Evolutionary conservation across 1,284 basidiomycete species (phyloP), one percentile per base, ranked within the genome.

Genomic region (Austropuccinia psidii): DNA sequence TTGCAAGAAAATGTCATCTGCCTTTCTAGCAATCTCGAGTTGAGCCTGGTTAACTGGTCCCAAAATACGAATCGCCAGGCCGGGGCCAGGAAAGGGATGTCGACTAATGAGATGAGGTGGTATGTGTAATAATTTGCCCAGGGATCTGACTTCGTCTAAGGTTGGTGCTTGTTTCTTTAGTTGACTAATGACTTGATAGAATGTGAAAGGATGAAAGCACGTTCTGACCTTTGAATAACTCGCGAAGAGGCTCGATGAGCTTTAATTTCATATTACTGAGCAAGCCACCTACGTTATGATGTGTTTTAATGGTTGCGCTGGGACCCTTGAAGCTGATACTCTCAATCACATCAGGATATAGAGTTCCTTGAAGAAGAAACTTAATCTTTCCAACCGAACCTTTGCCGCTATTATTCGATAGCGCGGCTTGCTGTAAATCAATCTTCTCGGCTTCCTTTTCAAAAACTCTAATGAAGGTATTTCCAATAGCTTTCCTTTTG

Each of bases 311-410:
- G 19, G 95, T 98, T 55, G 96, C 96, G 77, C 90, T 93, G 1
- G 96, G 96, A 3, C 96, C 96, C 83, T 98, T 98, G 88, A 99
- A 99, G 82, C 90, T 93, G 84, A 99, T 98, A 79, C 90, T 93
- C 84, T 99, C 96, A 80, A 98, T 99, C 57, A 99, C 96, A 80
- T 99, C 96, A 1, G 96, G 96, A 83, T 98, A 99, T 11, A 99
- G 86, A 0, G 96, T 99, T n/a, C 96, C 96, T 82, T 98, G 95
- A 33, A 98, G 83, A 67, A 99, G 82, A 91, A 92, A 98, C 81
- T 98, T 96, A 66, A 98, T 93, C 80, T 89, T 89, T 0, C 85
- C 88, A 9, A 86, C 87, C 50, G 84, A 81, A n/a, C n/a, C n/a
- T n/a, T n/a, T n/a, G n/a, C n/a, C n/a, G 76, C 85, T 85, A 78